These are phyloP conservation scores for Mycena polygramma DNA, from an alignment of 768 basidiomycete species.

Conservation along the genomic window DNA sequence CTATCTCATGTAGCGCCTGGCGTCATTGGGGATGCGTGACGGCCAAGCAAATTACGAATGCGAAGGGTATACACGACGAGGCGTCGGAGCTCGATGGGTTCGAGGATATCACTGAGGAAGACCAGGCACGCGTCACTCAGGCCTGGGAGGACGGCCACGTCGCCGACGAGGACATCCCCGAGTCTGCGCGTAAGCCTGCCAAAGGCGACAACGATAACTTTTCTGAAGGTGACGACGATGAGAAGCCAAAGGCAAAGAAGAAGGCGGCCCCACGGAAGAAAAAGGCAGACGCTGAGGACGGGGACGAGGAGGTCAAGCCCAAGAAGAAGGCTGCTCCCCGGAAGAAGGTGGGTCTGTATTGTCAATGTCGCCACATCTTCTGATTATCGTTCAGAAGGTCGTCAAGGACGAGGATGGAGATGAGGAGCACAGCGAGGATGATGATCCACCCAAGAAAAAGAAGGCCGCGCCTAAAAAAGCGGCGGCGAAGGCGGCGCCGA, in stretches of 20 bases:
- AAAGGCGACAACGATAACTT: conserved; percentile 48
- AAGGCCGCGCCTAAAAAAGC: conserved; percentile 49
- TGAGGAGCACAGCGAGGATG: conserved; percentile 42
- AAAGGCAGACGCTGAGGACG: conserved; percentile 48
- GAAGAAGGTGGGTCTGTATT: conserved; percentile 45
- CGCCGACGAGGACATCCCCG: conserved; percentile 85
- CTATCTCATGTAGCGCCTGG: conserved; percentile 67
- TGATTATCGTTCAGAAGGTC: conserved; percentile 34
- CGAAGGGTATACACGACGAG: conserved; percentile 71
- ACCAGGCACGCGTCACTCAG: conserved; percentile 76
- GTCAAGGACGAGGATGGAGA: conserved; percentile 51
- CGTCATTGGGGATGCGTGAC: conserved; percentile 95
- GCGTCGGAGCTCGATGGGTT: conserved; percentile 87
- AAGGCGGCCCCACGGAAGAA: conserved; percentile 50
- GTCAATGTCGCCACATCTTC: conserved; percentile 3
- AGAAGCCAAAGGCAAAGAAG: conserved; percentile 66
- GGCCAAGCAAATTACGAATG: conserved; percentile 62
- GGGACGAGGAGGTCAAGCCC: conserved; percentile 47
- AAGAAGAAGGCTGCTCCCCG: conserved; percentile 52
- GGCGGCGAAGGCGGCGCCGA: conserved; percentile 53
- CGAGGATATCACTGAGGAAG: conserved; percentile 76
- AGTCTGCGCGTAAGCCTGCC: conserved; percentile 71
- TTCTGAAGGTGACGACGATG: conserved; percentile 56
- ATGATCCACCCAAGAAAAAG: conserved; percentile 52
- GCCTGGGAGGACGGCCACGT: conserved; percentile 87